Evolutionary conservation across 2,329 filamentous ascomycete genomes (phyloP).

Genomic region (Sporothrix variecibatus): DNA sequence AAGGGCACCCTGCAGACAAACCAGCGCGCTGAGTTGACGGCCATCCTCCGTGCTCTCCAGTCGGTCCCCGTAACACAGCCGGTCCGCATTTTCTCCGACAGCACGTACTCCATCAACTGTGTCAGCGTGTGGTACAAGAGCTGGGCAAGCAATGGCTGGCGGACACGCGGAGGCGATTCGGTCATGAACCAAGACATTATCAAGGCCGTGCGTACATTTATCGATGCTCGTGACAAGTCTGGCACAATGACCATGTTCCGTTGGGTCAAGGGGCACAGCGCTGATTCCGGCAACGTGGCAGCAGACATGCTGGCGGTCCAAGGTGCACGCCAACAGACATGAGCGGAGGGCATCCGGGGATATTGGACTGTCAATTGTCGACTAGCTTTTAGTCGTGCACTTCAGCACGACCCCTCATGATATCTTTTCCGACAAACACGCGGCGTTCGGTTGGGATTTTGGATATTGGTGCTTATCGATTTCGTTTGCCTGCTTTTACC

Average conservation of each 20-base stretch:
- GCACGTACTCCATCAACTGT: constrained; percentile 87
- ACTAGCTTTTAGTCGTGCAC: no score
- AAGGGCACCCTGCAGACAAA: constrained; percentile 80
- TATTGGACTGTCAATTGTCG: not conserved
- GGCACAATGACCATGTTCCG: constrained; percentile 69
- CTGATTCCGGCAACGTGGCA: constrained; percentile 71
- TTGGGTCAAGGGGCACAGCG: constrained; percentile 88
- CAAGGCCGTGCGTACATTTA: constrained; percentile 67
- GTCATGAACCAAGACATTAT: constrained; percentile 90
- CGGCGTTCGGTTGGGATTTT: not conserved
- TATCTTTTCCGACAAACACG: not conserved
- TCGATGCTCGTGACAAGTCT: constrained; percentile 66
- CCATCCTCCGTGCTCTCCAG: constrained; percentile 80
- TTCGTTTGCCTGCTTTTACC: not conserved
- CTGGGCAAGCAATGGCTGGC: constrained; percentile 79
- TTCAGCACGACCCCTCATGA: not conserved
- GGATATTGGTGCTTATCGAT: not conserved
- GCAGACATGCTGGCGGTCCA: constrained; percentile 77
- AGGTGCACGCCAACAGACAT: constrained; percentile 50
- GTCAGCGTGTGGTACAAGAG: constrained; percentile 78
- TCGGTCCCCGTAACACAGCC: constrained; percentile 66
- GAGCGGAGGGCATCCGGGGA: not conserved
- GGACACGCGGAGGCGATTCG: constrained; percentile 60
- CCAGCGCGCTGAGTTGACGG: constrained; percentile 91
- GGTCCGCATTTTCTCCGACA: constrained; percentile 83